These are phyloP conservation scores for Sclerotinia nivalis DNA, from an alignment of 2,329 filamentous ascomycete species.

Conservation along the genomic window DNA sequence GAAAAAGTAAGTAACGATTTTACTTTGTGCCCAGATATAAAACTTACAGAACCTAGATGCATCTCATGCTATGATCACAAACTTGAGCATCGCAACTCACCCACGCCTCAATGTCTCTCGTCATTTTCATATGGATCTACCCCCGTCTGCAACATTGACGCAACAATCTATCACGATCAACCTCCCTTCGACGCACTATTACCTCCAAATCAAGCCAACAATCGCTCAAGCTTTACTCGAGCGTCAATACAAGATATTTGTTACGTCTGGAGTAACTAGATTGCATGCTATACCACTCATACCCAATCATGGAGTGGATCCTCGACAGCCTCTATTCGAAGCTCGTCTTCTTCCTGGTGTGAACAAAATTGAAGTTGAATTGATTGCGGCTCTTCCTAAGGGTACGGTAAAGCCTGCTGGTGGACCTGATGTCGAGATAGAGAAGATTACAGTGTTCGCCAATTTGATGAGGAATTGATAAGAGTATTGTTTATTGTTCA, in stretches of 20 bases:
- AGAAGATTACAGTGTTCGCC: constrained; percentile 74
- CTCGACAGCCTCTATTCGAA: constrained; percentile 71
- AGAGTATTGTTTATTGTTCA: neutral
- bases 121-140: constrained; percentile 63
- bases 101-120: constrained; percentile 62
- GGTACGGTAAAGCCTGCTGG: constrained; percentile 55
- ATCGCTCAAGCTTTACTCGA: constrained; percentile 63
- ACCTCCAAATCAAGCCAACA: constrained; percentile 69
- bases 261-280: constrained; percentile 66
- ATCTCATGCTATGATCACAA: constrained; percentile 65
- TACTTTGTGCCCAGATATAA: neutral
- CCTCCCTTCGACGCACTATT: constrained; percentile 65
- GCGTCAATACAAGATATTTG: constrained; percentile 75
- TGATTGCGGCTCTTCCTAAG: constrained; percentile 69
- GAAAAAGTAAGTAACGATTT: constrained; percentile 48
- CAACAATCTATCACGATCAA: constrained; percentile 74
- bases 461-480: constrained; percentile 57
- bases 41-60: constrained; percentile 47
- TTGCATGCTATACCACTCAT: constrained; percentile 50
- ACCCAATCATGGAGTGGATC: constrained; percentile 55
- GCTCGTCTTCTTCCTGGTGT: constrained; percentile 68
- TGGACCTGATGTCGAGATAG: constrained; percentile 69
- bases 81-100: constrained; percentile 67
- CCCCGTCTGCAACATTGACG: constrained; percentile 63
- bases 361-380: constrained; percentile 76